Percentiles rank a stretch among this genome's conserved stretches.
phyloP scores from a whole-genome alignment of 805 yeast genomes.

The Wickerhamomyces chaumierensis region DNA sequence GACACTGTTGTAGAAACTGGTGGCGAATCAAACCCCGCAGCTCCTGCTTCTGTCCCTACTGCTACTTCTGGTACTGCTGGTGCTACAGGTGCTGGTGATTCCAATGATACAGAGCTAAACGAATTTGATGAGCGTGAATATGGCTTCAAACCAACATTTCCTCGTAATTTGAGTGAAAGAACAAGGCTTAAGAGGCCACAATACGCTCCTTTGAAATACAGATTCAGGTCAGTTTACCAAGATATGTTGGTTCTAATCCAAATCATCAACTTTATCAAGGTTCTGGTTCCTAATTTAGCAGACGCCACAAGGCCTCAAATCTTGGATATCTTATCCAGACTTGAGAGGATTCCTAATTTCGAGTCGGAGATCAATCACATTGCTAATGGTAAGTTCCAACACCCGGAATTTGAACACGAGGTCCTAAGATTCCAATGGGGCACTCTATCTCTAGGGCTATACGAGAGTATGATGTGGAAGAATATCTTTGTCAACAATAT shows the following conservation, averaged over 20 bases:
- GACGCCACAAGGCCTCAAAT: slow-evolving; percentile 16
- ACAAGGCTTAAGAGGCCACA: slow-evolving; percentile 43
- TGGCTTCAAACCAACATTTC: slow-evolving; percentile 37
- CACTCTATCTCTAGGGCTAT: slow-evolving; percentile 62
- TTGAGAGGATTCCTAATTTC: slow-evolving; percentile 27
- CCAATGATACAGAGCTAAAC: not conserved
- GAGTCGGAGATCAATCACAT: slow-evolving; percentile 14
- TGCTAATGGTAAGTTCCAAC: slow-evolving; percentile 27
- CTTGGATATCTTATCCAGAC: slow-evolving; percentile 25
- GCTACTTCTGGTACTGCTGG: no score
- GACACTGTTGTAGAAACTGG: no score
- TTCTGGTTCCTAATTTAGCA: slow-evolving; percentile 20
- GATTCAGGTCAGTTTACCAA: slow-evolving; percentile 39
- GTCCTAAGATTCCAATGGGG: slow-evolving; percentile 54
- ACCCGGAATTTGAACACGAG: slow-evolving; percentile 26
- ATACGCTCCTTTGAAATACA: slow-evolving; percentile 31
- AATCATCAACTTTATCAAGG: slow-evolving; percentile 19
- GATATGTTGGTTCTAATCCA: slow-evolving; percentile 31
- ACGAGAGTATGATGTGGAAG: slow-evolving; percentile 54
- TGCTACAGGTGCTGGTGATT: no score
- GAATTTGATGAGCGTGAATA: slow-evolving; percentile 19
- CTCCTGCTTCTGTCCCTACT: no score
- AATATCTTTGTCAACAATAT: slow-evolving; percentile 31
- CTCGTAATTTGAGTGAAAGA: slow-evolving; percentile 49
- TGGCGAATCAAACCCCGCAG: no score